phyloP scores from a whole-genome alignment of 768 basidiomycete species.

The Mrakia blollopis region DNA sequence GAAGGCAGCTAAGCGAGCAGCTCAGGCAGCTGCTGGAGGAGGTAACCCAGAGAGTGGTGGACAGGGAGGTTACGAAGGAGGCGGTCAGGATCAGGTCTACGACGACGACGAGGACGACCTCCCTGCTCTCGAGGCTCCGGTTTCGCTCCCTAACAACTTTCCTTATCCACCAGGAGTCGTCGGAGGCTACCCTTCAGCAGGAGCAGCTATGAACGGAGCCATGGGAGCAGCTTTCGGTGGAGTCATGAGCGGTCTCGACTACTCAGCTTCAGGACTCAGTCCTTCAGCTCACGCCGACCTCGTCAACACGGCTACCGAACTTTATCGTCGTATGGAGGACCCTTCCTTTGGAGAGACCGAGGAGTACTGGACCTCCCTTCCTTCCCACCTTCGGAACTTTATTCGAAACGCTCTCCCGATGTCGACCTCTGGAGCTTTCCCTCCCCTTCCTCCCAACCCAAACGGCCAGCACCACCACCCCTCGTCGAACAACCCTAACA shows the following conservation, averaged over 20 bases:
- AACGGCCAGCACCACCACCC: slow-evolving; percentile 35
- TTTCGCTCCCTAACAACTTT: slow-evolving; percentile 34
- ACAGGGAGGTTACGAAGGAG: slow-evolving; percentile 36
- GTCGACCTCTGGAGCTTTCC: slow-evolving; percentile 37
- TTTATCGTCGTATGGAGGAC: slow-evolving; percentile 43
- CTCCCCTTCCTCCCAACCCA: slow-evolving; percentile 41
- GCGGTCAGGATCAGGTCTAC: slow-evolving; percentile 42
- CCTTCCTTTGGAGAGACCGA: slow-evolving; percentile 50
- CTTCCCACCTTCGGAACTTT: slow-evolving; percentile 64
- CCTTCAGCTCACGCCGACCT: slow-evolving; percentile 55
- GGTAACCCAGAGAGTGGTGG: slow-evolving; percentile 21
- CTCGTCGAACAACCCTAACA: slow-evolving; percentile 2
- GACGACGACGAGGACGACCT: slow-evolving; percentile 39
- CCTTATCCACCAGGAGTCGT: slow-evolving; percentile 48
- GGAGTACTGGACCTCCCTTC: slow-evolving; percentile 66
- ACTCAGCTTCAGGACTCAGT: slow-evolving; percentile 27
- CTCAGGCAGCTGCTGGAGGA: slow-evolving; percentile 10
- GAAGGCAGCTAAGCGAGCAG: slow-evolving; percentile 22
- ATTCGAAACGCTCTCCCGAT: slow-evolving; percentile 54
- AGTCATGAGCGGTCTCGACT: slow-evolving; percentile 31
- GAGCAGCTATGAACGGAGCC: slow-evolving; percentile 40
- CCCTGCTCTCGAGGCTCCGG: slow-evolving; percentile 39
- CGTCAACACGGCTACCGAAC: slow-evolving; percentile 58
- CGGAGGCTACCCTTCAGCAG: slow-evolving; percentile 50
- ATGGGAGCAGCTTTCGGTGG: slow-evolving; percentile 33